Base-by-base conservation (phyloP, 2,329 filamentous ascomycete genomes). In the Aureobasidium sp. region DNA sequence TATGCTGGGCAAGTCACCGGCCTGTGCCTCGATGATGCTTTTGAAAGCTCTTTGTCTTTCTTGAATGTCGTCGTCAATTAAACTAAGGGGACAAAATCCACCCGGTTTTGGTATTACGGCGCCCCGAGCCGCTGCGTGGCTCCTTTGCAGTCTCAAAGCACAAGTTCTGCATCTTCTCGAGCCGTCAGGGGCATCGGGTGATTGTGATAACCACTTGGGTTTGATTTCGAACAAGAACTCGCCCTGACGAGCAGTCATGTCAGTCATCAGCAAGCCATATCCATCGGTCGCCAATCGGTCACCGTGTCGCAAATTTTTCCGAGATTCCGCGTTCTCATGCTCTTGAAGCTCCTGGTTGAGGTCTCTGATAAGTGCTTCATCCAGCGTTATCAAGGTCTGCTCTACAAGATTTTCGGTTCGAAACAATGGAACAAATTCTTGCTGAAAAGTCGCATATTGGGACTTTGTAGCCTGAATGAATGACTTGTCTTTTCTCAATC, bases 141-240 rank as follows among this genome's bases (percentile, higher is more conserved):
- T 73, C 55, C 73, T 65, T 37, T 71, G 70, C 0, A 75, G 74
- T 29, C 75, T 73, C 62, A 79, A 65, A 0, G 78, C 78, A 65
- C 78, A 81, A 2, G 77, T 80, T 5, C 78, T 73, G 64, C 78
- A 81, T 15, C 77, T 72, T 20, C 69, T 71, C 1, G 78, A 71
- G 29, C 69, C 61, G 4, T 51, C 10, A 0, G 77, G 77, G 6
- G 78, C 78, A 59, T 74, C 74, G 1, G 77, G 77, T 5, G 78
- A 79, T 61, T 79, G 78, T 7, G 68, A 63, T 2, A 81, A 71
- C 78, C 78, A 81, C 62, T 81, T 81, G 0, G 78, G 77, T 63
- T 81, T 81, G 61, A 79, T 69, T 64, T 81, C 76, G 10, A 74
- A 52, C 12, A 71, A 61, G 1, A 67, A 61, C n/a, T 73, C 69